phyloP scores from a whole-genome alignment of 352 stramenopile species.

The Pythium dissotocum region DNA sequence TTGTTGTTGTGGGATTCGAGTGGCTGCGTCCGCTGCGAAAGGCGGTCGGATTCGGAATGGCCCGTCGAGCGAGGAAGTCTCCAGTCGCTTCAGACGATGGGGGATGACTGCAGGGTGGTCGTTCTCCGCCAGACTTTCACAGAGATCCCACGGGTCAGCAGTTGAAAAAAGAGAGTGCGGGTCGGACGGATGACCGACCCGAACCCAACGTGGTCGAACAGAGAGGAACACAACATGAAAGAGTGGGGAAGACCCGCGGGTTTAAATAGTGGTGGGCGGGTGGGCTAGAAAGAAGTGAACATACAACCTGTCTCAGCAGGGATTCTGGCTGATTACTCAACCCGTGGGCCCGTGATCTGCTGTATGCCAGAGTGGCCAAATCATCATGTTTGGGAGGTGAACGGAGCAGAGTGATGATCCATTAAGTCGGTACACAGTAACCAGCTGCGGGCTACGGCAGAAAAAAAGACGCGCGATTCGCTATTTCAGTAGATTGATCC shows the following conservation, averaged over 20 bases:
- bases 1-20: background rate
- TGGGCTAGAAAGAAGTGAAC: background rate
- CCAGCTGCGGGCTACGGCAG: background rate
- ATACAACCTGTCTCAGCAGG: slow-evolving; percentile 23
- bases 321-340: slow-evolving; percentile 2
- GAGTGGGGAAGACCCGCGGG: background rate
- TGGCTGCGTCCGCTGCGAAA: background rate
- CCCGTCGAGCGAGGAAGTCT: background rate
- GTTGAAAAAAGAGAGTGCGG: background rate
- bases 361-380: background rate
- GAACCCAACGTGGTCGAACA: background rate
- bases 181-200: background rate
- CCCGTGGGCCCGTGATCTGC: background rate
- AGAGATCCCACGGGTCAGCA: slow-evolving; percentile 1
- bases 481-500: background rate
- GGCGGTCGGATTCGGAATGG: slow-evolving; percentile 1
- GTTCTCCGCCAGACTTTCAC: background rate
- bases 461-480: no score
- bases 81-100: background rate
- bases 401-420: background rate
- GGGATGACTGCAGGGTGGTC: background rate
- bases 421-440: background rate
- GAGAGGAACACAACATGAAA: background rate
- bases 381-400: background rate
- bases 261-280: background rate